Evolutionary conservation across 495 filamentous ascomycete genomes (phyloP), one percentile per base, ranked within the genome.

Genomic region (Aspergillus sparsus): DNA sequence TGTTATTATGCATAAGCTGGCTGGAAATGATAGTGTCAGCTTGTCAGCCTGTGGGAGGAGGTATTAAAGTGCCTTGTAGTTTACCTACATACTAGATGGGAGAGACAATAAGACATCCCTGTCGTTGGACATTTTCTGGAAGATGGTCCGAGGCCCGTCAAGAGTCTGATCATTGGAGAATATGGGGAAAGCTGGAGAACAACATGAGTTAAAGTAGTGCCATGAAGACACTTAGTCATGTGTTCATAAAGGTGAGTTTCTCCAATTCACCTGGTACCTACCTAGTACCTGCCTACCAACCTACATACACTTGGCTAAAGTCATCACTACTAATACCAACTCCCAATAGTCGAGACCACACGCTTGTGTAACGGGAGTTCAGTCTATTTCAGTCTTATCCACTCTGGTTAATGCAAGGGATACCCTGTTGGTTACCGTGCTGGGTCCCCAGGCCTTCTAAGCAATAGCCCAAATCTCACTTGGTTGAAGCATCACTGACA

Each of bases 351-450:
- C 21, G 8, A 32, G 49, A 34, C 49, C 27, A 6, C 32, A 34
- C 10, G 21, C 10, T 51, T 32, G 49, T 34, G 49, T 34, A 15
- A 51, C 49, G 12, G 21, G 11, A 34, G 21, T 12, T 32, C 21
- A 27, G 21, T 3, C 3, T 27, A 27, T 51, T 31, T 34, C 49
- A 51, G 15, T 12, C 11, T 13, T 47, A 6, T 34, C 47, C 47
- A 21, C 46, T 31, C 15, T 49, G 46, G 13, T 51, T 15, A 13
- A n/a, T 51, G 49, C 49, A 51, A 34, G 49, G 49, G 49, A 34
- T 34, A 2, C 49, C 44, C 21, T 51, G 47, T 12, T 34, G 6
- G 21, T 34, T 13, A 11, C 13, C 21, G 21, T 18, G n/a, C 27
- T 15, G 1, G 15, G 4, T 41, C 34, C 49, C 32, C 31, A 12